Evolutionary conservation across 2,329 filamentous ascomycete species (phyloP), one percentile per base, ranked within the genome.

Genomic region (Aspergillus quadrilineatus): DNA sequence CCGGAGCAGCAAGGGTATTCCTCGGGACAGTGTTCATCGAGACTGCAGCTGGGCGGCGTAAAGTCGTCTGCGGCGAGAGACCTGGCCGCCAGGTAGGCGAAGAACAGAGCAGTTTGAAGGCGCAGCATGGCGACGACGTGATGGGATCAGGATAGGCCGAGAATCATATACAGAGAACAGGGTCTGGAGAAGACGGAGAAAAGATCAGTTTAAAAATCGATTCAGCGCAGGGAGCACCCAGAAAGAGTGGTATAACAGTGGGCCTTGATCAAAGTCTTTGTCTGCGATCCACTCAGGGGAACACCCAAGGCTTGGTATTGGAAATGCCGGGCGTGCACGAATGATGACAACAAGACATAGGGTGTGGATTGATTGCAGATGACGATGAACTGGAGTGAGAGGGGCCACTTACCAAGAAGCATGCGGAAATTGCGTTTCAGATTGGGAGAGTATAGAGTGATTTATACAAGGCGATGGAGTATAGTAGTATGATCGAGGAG

Each of bases 1-100:
- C 89, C 87, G 57, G 89, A 91, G 73, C 89, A 92, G 78, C 89
- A 92, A 30, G 88, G 89, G n/a, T 83, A 76, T 44, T 84, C 81
- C 67, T 87, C 72, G 7, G 91, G 90, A 71, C 92, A 96, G 62
- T 86, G 72, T 48, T 84, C 72, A 71, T 76, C 69, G 62, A 71
- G 60, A 68, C 73, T 73, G 69, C 79, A 78, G 14, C 58, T 63
- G 29, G 53, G 62, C 15, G 70, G 51, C 22, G 49, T 46, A 22
- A 56, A 54, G 29, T 53, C 45, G 43, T 39, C 50, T 36, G 71
- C 72, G 49, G 67, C 65, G 12, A 68, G 69, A 22, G 67, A 63
- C 12, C 65, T 69, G 41, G 69, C 67, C 50, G 69, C 69, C 58
- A 76, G 61, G 34, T 67, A 67, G 58, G 72, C 73, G 57, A 72